These are phyloP conservation scores for Volvox reticuliferus DNA, from an alignment of 139 green algal genomes.

Conservation along the genomic window DNA sequence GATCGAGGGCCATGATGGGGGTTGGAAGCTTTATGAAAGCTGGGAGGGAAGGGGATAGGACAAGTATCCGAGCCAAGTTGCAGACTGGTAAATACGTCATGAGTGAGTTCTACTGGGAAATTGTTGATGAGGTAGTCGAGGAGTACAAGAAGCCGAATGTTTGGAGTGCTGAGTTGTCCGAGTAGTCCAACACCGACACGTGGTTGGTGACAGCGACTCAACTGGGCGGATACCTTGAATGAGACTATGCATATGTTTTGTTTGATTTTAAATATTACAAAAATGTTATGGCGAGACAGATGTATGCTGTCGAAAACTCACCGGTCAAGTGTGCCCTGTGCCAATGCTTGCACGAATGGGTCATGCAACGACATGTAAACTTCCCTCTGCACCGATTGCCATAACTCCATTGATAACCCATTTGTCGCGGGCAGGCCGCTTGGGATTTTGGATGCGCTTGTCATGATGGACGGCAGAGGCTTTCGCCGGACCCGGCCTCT, in stretches of 20 bases:
- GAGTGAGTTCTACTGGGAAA: too few species aligned
- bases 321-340: conserved; percentile 59
- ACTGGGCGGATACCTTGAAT: too few species aligned
- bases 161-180: too few species aligned
- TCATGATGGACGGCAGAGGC: conserved; percentile 14
- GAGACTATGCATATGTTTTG: too few species aligned
- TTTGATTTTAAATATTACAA: too few species aligned
- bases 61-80: background rate
- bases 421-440: conserved; percentile 1
- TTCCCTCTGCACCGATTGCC: conserved; percentile 46
- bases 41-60: background rate
- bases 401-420: conserved; percentile 60
- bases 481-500: background rate
- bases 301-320: conserved; percentile 12
- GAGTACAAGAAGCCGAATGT: too few species aligned
- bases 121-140: too few species aligned
- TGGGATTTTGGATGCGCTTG: background rate
- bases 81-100: too few species aligned
- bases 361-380: conserved; percentile 60
- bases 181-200: too few species aligned
- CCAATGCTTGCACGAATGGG: conserved; percentile 72
- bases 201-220: too few species aligned
- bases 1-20: background rate
- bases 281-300: too few species aligned
- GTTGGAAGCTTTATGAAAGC: background rate